Evolutionary conservation across 805 yeast genomes (phyloP), one percentile per base, ranked within the genome.

Genomic region (Dipodascus albidus): DNA sequence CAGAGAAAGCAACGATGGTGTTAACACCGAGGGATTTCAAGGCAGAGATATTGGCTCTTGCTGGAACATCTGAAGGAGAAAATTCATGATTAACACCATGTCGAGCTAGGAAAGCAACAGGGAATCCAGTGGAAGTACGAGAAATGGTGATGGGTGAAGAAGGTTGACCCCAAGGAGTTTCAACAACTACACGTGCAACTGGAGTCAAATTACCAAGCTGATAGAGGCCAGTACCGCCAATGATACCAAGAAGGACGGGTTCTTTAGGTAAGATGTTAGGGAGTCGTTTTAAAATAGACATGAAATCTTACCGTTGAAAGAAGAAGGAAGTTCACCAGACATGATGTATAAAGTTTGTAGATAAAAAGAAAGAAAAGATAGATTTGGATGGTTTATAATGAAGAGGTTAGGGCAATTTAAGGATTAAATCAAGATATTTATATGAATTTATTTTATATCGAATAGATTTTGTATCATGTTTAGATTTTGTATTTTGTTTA

Each of bases 161-260:
- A 21, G 99, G 96, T 60, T 77, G 78, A 9, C 99, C 99, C 98
- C 98, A 93, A 21, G 99, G 99, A 2, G 99, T 93, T 19, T 85
- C 78, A 55, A 89, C 70, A 15, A 87, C 80, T 47, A 93, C 71
- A 60, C 83, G 74, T 15, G 96, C 96, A 49, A 91, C 95, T 2
- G 96, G 95, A 50, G 82, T 78, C 53, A 93, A 74, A 54, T 87
- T 81, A 44, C 84, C 87, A 54, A 93, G 74, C 55, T 87, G 85
- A 74, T 93, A 93, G 27, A 93, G 77, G n/a, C 99, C 99, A 2
- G 99, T 93, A 44, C 99, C 99, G 44, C 99, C 99, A 67, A 93
- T 93, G 60, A 93, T 80, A 35, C 96, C 98, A 47, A 93, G 75
- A 42, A 79, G 76, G 23, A 93, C 86, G 33, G 86, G 83, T 61